Evolutionary conservation across 306 rosid genomes (phyloP), one percentile per base, ranked within the genome.

Genomic region (Geum urbanum): DNA sequence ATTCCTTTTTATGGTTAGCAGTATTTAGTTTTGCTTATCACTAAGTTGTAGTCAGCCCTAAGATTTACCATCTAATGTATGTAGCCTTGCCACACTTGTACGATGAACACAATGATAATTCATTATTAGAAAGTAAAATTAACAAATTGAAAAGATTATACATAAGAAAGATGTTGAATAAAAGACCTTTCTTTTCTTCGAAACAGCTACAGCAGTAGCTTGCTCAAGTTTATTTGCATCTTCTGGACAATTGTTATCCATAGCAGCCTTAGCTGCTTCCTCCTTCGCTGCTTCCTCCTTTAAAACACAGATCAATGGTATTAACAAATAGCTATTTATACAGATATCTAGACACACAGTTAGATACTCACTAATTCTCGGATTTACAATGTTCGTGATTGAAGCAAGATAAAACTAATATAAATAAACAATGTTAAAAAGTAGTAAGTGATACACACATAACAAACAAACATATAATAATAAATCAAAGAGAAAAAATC

Each of bases 221-320:
- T 67, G 71, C 2, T 16, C 63, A 6, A 58, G 63, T 58, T 58
- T 35, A 43, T 35, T 32, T 58, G 63, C 63, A 68, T 41, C 72
- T 68, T 52, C 72, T 52, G 72, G 62, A 40, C 49, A 52, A 44
- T 68, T 53, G 20, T 15, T 39, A 50, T 67, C 72, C 72, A 37
- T 68, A 68, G 63, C 63, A 52, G 72, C 72, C 72, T 52, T 52
- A 6, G 63, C 63, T 27, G 63, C 63, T 32, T 57, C 63, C 63
- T 57, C 63, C 63, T 57, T 57, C 4, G 60, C 72, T n/a, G 72
- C 72, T 68, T 68, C 62, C 62, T 68, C 72, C 72, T 68, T 16
- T 24, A 51, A 39, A 68, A 68, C 32, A 27, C 32, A 27, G 32
- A 27, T 27, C 32, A 27, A 27, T 2, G 1, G 32, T 2, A n/a